Base-by-base conservation (phyloP, 768 basidiomycete species). In the Lentinula raphanica region DNA sequence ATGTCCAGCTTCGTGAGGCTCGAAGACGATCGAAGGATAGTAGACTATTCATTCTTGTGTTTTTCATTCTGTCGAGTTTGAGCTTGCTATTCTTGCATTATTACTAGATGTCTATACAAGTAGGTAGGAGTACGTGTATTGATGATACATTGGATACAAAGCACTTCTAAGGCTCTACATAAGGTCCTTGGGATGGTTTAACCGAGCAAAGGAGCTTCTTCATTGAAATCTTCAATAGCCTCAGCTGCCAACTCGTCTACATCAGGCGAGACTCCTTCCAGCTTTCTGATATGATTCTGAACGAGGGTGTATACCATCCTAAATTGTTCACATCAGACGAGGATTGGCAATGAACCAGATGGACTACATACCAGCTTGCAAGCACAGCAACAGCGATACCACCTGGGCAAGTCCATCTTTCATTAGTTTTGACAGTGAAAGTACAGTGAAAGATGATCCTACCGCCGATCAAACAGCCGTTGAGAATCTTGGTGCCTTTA, bases 21-120 rank as follows among this genome's bases (percentile, higher is more conserved):
- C 85, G 85, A 69, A 80, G 92, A 69, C 79, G 94, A 57, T 90
- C 88, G 29, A 86, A 89, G 64, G 95, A 97, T 64, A 84, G 91
- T 39, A 79, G 97, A 70, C 75, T 94, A 63, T 98, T 92, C 74
- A 83, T 99, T 62, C 75, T 99, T 39, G 75, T 97, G 21, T 98
- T 99, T 73, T 80, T 99, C 57, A 76, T 98, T 39, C 93, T 95
- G 17, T 94, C 96, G 7, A 93, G 90, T 70, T 71, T 97, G 63
- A 93, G 92, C 49, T 70, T 99, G 62, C 76, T 99, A 45, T 99
- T 98, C 80, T 72, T 98, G 64, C 94, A 98, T 71, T 87, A 88
- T 72, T 98, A 97, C 73, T 92, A 74, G 75, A 63, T 23, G 39
- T 42, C 38, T 44, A 56, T 54, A 42, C 38, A 49, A 58, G 58